Conservation (phyloP, 352 stramenopile genomes). For the Globisporangium spiculum region DNA sequence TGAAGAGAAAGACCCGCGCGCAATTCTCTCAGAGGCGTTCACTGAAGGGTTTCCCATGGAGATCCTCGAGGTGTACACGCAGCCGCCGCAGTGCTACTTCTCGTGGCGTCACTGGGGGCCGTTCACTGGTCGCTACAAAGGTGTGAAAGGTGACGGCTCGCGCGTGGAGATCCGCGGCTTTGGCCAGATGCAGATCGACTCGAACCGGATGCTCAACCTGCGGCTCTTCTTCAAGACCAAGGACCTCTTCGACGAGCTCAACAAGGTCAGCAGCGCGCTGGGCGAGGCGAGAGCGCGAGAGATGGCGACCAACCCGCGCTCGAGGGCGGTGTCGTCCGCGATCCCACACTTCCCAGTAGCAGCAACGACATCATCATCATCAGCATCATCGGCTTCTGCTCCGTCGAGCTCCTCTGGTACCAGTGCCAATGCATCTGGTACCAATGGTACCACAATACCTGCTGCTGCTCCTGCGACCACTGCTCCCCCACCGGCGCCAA, state of each 20-base stretch:
- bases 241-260: constrained; percentile 52
- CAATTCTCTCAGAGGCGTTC: constrained; percentile 60
- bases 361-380: background rate
- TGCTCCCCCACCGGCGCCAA: background rate
- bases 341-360: background rate
- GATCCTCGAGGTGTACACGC: constrained; percentile 74
- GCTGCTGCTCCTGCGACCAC: background rate
- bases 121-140: constrained; percentile 66
- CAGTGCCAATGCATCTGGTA: constrained; percentile 1
- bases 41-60: constrained; percentile 78
- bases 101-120: constrained; percentile 77
- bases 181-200: constrained; percentile 63
- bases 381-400: background rate
- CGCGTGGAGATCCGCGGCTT: constrained; percentile 68
- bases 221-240: constrained; percentile 68
- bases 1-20: constrained; percentile 49
- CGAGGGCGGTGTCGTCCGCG: constrained; percentile 13
- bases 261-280: constrained; percentile 25
- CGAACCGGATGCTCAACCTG: constrained; percentile 43
- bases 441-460: background rate
- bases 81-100: constrained; percentile 74
- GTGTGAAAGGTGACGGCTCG: constrained; percentile 54
- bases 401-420: background rate
- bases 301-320: constrained; percentile 4
- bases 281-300: constrained; percentile 11